Conservation (phyloP, 2,329 filamentous ascomycete species). For the Colletotrichum eleusines region DNA sequence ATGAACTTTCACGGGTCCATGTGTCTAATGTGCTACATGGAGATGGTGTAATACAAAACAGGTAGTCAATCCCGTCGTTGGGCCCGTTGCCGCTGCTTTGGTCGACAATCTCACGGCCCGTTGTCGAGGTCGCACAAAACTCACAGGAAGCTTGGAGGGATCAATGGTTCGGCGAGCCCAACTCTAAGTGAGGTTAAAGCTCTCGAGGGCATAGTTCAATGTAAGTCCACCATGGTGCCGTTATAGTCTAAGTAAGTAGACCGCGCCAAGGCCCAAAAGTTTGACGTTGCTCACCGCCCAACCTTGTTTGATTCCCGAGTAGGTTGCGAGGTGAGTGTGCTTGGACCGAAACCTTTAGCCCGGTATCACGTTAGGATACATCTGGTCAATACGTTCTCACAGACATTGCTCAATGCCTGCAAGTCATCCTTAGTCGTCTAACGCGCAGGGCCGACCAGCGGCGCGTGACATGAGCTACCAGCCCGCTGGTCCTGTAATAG, state of each 20-base stretch:
- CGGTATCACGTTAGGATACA: slow-evolving; percentile 1
- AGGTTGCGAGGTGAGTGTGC: slow-evolving; percentile 16
- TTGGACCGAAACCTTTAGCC: slow-evolving; percentile 10
- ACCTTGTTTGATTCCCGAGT: slow-evolving; percentile 1
- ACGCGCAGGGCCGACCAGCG: neutral
- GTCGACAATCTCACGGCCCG: slow-evolving; percentile 5
- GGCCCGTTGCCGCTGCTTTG: neutral
- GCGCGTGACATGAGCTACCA: slow-evolving; percentile 7
- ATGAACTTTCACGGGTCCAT: slow-evolving; percentile 17
- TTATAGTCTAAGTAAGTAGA: neutral
- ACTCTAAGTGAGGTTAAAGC: neutral
- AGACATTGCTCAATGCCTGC: slow-evolving; percentile 26
- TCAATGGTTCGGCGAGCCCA: neutral
- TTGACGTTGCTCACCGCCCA: neutral
- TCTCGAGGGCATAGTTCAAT: no score
- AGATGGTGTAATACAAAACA: neutral
- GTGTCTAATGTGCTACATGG: slow-evolving; percentile 6
- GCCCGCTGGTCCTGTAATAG: neutral
- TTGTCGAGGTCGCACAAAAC: slow-evolving; percentile 12
- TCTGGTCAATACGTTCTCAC: slow-evolving; percentile 12
- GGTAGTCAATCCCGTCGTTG: slow-evolving; percentile 1
- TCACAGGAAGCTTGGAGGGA: slow-evolving; percentile 19
- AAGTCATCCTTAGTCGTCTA: neutral
- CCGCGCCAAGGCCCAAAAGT: slow-evolving; percentile 5
- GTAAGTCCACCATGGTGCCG: no score